Base-by-base conservation (phyloP, 495 filamentous ascomycete genomes). In the Venustampulla echinocandica region DNA sequence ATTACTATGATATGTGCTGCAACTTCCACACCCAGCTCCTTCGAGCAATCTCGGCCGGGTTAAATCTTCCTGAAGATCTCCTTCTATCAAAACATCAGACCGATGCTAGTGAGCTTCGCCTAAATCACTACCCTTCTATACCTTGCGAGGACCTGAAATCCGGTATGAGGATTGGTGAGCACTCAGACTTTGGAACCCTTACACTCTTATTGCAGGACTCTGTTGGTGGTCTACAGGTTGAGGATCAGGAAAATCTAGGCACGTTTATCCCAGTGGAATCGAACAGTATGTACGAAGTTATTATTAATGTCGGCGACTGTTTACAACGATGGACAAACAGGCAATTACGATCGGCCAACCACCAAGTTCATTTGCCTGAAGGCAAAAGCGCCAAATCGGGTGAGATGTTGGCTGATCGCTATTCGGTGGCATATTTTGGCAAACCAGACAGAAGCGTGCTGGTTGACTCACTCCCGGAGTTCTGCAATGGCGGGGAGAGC, bases 71-170 rank as follows among this genome's bases (percentile, higher is more conserved):
- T 27, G 69, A 76, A 55, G 39, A 25, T 20, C 69, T 74, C 56
- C 68, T 82, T 24, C 42, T 67, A 10, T 52, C 49, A n/a, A 68
- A 69, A 30, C 76, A 79, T 46, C 70, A 68, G n/a, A 76, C 72
- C 2, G 60, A 71, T 43, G 70, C 75, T 41, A 75, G 75, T 42
- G 79, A 84, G 54, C 61, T 81, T 1, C 71, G 81, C 3, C 54
- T 85, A n/a, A 64, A 82, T 13, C 77, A 83, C 51, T 84, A 84
- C 49, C 76, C 79, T 1, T 63, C 75, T 4, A 61, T 82, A 10
- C 66, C 72, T 28, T 67, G 63, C 4, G 64, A 61, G 25, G 53
- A 70, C 14, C 42, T 63, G 13, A 62, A 68, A 13, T 56, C 56
- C 11, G 61, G 62, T 15, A 64, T 68, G 25, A 64, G 53, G 13